Percentiles rank a stretch among this genome's conserved stretches.
phyloP scores from a whole-genome alignment of 23 red algal species.

The Gracilaria vermiculophylla region DNA sequence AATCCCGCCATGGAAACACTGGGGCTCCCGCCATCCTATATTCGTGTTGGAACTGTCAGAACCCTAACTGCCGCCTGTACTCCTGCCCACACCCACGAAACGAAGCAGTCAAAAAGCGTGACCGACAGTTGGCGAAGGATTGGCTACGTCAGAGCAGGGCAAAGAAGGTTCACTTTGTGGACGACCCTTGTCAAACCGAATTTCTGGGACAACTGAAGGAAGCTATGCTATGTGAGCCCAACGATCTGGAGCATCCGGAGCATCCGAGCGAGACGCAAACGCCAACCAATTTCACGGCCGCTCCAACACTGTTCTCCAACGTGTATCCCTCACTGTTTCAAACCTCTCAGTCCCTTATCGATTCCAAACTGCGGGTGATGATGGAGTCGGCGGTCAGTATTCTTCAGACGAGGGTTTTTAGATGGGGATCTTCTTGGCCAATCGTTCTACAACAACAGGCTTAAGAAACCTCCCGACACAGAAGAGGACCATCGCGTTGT shows the following conservation, averaged over 20 bases:
- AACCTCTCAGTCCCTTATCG: too few relatives aligned
- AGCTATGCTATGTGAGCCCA: background rate
- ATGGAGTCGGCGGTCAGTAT: too few relatives aligned
- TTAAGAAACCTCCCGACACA: background rate
- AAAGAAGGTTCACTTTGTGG: background rate
- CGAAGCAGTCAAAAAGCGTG: background rate
- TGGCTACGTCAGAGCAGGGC: background rate
- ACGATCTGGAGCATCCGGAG: too few relatives aligned
- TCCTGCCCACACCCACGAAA: background rate
- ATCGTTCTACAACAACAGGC: too few relatives aligned
- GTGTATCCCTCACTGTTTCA: background rate
- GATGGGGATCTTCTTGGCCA: too few relatives aligned
- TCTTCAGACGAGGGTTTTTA: too few relatives aligned
- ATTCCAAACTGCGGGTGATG: too few relatives aligned
- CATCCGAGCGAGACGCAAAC: too few relatives aligned
- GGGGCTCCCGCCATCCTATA: too few relatives aligned
- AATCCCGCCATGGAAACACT: background rate
- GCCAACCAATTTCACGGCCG: too few relatives aligned
- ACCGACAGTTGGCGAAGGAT: background rate
- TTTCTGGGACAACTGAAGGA: background rate
- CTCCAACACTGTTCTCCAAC: too few relatives aligned
- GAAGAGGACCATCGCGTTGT: too few relatives aligned
- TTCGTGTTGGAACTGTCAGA: background rate
- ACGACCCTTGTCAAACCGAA: background rate
- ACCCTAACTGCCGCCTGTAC: background rate